Evolutionary conservation across 257 asterid genomes (phyloP), one percentile per base, ranked within the genome.

Genomic region (Penstemon newberryi): DNA sequence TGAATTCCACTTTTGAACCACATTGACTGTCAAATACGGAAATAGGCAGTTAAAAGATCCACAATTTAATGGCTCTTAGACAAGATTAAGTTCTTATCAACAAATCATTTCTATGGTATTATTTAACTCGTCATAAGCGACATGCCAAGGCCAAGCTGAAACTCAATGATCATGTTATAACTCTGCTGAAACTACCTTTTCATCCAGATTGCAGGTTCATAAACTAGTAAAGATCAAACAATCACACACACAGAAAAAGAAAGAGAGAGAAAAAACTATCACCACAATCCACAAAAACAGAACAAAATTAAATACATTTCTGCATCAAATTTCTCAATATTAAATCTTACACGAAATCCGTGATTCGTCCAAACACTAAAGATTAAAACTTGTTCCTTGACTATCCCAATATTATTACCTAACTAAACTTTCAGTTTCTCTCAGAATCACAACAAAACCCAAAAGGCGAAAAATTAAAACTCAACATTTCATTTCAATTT

Each of bases 381-480:
- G 63, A 68, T 57, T 7, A 55, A 12, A 68, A 54, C 60, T 54
- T 65, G 50, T 44, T 65, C 25, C 70, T 45, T 56, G 65, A 64
- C 43, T 47, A 53, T 55, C 18, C 44, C 67, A 44, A 54, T 8
- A 72, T 63, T 50, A 51, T 18, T 43, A n/a, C 70, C 43, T 6
- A 60, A 67, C n/a, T 38, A 64, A n/a, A 51, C 53, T 63, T 46
- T 18, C 67, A 56, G 37, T 49, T 66, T 38, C 78, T 51, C 66
- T 25, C 69, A 75, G 51, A 69, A 78, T 15, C 50, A 69, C 64
- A 8, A 64, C 70, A 68, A 66, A 65, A 18, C 63, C 72, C 55
- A 70, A 66, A 73, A 62, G 41, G 15, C 62, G 42, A 68, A 61
- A 51, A 45, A 52, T 63, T 19, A 44, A 61, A 68, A 25, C 55